Evolutionary conservation across 768 basidiomycete species (phyloP).

Genomic region (Roridomyces roridus): DNA sequence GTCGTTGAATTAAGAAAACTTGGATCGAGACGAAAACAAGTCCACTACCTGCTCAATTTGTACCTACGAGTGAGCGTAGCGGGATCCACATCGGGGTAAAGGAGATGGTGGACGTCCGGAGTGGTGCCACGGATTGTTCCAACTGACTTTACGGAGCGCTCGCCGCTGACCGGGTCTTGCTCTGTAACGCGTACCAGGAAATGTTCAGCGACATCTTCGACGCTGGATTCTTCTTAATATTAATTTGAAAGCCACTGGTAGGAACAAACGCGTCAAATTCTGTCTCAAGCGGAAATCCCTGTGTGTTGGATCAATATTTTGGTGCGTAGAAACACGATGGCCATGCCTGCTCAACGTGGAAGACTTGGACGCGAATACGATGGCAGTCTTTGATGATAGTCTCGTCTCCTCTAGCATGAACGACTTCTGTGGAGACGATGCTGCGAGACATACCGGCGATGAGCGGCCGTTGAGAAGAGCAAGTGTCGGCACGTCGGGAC

Average conservation of each 20-base stretch:
- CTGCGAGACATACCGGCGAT: too few species aligned
- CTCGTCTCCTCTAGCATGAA: slow-evolving; percentile 46
- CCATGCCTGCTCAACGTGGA: slow-evolving; percentile 35
- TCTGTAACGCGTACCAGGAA: slow-evolving; percentile 68
- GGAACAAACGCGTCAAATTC: slow-evolving; percentile 75
- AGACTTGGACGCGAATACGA: slow-evolving; percentile 8
- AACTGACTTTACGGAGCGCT: slow-evolving; percentile 62
- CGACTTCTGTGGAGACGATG: slow-evolving; percentile 8
- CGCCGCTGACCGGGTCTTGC: slow-evolving; percentile 11
- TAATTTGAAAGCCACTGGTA: slow-evolving; percentile 12
- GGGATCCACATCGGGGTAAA: slow-evolving; percentile 10
- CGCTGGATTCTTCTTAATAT: slow-evolving; percentile 42
- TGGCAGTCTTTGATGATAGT: slow-evolving; percentile 52
- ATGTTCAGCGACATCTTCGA: slow-evolving; percentile 70
- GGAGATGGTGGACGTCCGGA: slow-evolving; percentile 39
- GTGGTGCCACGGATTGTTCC: slow-evolving; percentile 67
- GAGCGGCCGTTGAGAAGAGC: too few species aligned
- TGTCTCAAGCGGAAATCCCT: slow-evolving; percentile 73
- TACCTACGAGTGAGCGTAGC: slow-evolving; percentile 44
- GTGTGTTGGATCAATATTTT: slow-evolving; percentile 57
- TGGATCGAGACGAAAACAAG: too few species aligned
- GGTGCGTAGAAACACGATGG: slow-evolving; percentile 43
- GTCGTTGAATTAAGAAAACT: not conserved
- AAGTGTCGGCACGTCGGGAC: too few species aligned
- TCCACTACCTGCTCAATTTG: slow-evolving; percentile 61